Conservation (phyloP, 176 grass and related monocot species). For the Chrysopogon serrulatus region DNA sequence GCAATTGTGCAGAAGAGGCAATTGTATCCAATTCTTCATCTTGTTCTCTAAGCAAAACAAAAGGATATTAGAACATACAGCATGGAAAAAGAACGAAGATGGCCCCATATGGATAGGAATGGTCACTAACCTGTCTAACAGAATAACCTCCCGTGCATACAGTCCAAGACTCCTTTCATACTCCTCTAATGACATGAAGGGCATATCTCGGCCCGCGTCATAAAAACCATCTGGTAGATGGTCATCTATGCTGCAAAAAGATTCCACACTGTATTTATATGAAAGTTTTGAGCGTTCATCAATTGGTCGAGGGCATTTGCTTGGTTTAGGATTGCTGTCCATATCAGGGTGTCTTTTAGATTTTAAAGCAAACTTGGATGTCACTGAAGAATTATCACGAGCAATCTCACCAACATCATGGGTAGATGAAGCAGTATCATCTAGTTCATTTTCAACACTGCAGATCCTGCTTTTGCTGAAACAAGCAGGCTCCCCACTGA, state of each 20-base stretch:
- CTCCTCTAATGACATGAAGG: slow-evolving; percentile 80
- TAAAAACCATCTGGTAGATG: slow-evolving; percentile 96
- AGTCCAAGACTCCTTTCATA: slow-evolving; percentile 58
- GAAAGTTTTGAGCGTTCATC: slow-evolving; percentile 64
- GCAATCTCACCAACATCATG: slow-evolving; percentile 10
- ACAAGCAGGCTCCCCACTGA: slow-evolving; percentile 31
- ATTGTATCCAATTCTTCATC: slow-evolving; percentile 98
- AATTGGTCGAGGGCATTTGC: slow-evolving; percentile 76
- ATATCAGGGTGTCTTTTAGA: slow-evolving; percentile 97
- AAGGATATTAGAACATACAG: slow-evolving; percentile 27
- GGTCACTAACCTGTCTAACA: slow-evolving; percentile 78
- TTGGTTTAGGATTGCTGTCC: slow-evolving; percentile 92
- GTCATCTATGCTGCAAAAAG: slow-evolving; percentile 86
- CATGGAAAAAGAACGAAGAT: slow-evolving; percentile 5
- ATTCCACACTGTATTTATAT: slow-evolving; percentile 82
- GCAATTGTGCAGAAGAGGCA: slow-evolving; percentile 67
- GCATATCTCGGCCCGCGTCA: slow-evolving; percentile 86
- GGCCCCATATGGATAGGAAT: not conserved
- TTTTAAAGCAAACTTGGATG: slow-evolving; percentile 54
- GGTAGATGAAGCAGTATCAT: slow-evolving; percentile 47
- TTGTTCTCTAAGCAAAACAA: slow-evolving; percentile 55
- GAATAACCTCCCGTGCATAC: slow-evolving; percentile 93
- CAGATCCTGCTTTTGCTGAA: slow-evolving; percentile 26
- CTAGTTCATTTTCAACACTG: slow-evolving; percentile 46
- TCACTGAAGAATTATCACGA: slow-evolving; percentile 27